Evolutionary conservation across 2,329 filamentous ascomycete species (phyloP).

Genomic region (Zymoseptoria ardabiliae): DNA sequence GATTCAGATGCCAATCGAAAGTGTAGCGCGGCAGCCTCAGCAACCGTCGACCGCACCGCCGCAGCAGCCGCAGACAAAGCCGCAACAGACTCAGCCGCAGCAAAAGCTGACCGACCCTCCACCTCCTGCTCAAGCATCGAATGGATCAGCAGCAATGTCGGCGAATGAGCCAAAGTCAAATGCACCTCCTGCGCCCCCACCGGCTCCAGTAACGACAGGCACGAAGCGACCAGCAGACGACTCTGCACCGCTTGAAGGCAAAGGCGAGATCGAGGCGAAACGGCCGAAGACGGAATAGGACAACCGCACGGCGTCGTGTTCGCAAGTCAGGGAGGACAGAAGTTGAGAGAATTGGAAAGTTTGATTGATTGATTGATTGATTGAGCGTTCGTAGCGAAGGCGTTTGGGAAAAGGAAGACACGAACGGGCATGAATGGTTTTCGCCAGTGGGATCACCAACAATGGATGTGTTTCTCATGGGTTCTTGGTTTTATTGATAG

Average conservation of each 20-base stretch:
- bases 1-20: neutral
- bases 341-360: neutral
- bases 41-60: neutral
- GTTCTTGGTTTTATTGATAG: neutral
- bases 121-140: neutral
- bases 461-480: neutral
- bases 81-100: neutral
- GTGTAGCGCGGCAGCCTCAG: neutral
- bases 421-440: neutral
- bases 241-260: neutral
- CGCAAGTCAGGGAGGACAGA: neutral
- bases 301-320: neutral
- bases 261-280: slow-evolving; percentile 7
- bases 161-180: neutral
- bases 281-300: slow-evolving; percentile 3
- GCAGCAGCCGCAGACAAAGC: neutral
- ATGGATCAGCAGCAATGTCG: neutral
- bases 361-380: neutral
- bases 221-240: slow-evolving; percentile 9
- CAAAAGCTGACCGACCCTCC: neutral
- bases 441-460: neutral
- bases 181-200: neutral
- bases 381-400: neutral
- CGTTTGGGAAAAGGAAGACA: neutral
- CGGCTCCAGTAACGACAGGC: slow-evolving; percentile 1